Base-by-base conservation (phyloP, 441 rosid genomes). In the Populus hybrid region DNA sequence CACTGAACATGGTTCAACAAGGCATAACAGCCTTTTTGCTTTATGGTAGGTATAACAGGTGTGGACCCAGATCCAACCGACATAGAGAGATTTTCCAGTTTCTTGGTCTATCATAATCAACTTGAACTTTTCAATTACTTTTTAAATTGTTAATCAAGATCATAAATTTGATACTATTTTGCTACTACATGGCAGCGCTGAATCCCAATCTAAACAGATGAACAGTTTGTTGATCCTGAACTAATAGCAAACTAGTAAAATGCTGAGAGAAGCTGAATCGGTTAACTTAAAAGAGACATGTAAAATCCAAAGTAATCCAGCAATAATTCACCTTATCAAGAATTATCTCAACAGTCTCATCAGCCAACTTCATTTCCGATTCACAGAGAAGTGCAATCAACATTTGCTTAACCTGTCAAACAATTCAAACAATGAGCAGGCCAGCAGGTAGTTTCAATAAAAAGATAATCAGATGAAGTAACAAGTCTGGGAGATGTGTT, bases 351-450 rank as follows among this genome's bases (percentile, higher is more conserved):
- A 96, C 91, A 70, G 97, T 94, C 84, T 94, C 99, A 76, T 96
- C 99, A 46, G 97, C 90, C 86, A 96, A 75, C 82, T 90, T 90
- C 95, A 96, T 88, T 84, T 90, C 95, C 26, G 98, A 91, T 80
- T 96, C 98, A 69, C 97, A 81, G 36, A 96, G 91, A 80, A 96
- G 97, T n/a, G 97, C 98, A 84, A 96, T 93, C 84, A 96, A 74
- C 99, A 96, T 96, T 86, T 94, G 95, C 85, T 94, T 94, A 38
- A 96, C 98, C 99, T 95, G 95, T 81, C 83, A 79, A 53, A 30
- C 61, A 76, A 81, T 81, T 66, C 75, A 85, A 63, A 80, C 24
- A 73, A 78, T 83, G 74, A 85, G 84, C 73, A 75, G 24, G 75
- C 77, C 82, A 30, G 80, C 84, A 86, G 28, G 8, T 74, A 65